Conservation (phyloP, 2,329 filamentous ascomycete species). For the Scleromitrula shiraiana region DNA sequence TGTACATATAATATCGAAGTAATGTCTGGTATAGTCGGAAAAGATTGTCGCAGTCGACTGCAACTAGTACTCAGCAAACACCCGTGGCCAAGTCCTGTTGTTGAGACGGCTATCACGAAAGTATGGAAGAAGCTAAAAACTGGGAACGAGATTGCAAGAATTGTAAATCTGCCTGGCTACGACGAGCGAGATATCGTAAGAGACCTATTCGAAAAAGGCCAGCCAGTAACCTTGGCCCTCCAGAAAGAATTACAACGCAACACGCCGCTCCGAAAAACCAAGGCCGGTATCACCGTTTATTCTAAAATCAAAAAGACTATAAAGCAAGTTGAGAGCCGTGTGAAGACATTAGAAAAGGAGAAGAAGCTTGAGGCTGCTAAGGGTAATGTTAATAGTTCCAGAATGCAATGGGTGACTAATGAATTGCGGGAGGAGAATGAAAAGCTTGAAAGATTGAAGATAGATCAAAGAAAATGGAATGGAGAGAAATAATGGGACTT, state of each 20-base stretch:
- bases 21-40: neutral
- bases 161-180: no score
- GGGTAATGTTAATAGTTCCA: no score
- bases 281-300: neutral
- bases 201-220: neutral
- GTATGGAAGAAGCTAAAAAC: neutral
- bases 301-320: neutral
- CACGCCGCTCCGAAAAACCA: neutral
- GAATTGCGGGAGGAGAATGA: neutral
- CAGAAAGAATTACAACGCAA: neutral
- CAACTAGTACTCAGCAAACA: neutral
- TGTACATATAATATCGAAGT: neutral
- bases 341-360: neutral
- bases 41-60: neutral
- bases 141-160: no score
- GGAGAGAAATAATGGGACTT: no score
- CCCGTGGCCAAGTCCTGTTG: no score
- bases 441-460: neutral
- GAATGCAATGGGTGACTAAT: neutral
- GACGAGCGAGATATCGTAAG: neutral
- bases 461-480: neutral
- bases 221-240: neutral
- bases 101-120: no score
- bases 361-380: no score
- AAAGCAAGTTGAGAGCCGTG: neutral